Base-by-base conservation (phyloP, 2,329 filamentous ascomycete species). In the Stagonosporopsis chrysanthemi region DNA sequence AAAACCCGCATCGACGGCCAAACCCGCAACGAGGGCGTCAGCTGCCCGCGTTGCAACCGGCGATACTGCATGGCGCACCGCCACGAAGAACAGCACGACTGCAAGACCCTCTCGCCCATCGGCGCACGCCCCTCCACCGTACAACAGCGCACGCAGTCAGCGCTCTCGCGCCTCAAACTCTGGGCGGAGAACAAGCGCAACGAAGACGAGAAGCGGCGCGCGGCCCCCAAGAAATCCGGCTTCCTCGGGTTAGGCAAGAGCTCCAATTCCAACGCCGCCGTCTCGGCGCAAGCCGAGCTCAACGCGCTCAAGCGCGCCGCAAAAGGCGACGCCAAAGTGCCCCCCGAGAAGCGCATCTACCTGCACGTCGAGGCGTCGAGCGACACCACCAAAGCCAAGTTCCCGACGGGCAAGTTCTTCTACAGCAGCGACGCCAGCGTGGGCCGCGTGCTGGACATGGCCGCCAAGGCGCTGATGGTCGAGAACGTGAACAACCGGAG, bases 311-410 rank as follows among this genome's bases (percentile, higher is more conserved):
- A 97, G 80, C 90, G 89, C 73, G 87, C 85, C 0, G 94, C 95
- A 2, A 97, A 97, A 79, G 96, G 96, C 1, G 94, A 98, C 63
- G 87, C 87, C 9, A 94, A 92, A 68, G 77, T 97, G 0, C 82
- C 92, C 0, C 76, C 82, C 0, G 92, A 97, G 63, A 96, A 96
- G 80, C 82, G 95, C n/a, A 79, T 99, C 1, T 98, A 98, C 72
- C 72, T 99, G 0, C 88, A 90, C 72, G 91, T 97, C 17, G 94
- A 98, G 74, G 95, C 94, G 0, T 92, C 93, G 69, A 90, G 91
- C 9, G 90, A 91, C 68, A 96, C 92, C 0, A 89, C 92, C 1
- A 90, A 87, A 49, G 87, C 90, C 6, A 96, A 96, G 75, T 87
- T 90, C 40, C 92, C 93, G 4, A 90, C 78, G 1, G 81, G 80